These are phyloP conservation scores for Colletotrichum sansevieriae DNA, from an alignment of 2,329 filamentous ascomycete species.

Conservation along the genomic window DNA sequence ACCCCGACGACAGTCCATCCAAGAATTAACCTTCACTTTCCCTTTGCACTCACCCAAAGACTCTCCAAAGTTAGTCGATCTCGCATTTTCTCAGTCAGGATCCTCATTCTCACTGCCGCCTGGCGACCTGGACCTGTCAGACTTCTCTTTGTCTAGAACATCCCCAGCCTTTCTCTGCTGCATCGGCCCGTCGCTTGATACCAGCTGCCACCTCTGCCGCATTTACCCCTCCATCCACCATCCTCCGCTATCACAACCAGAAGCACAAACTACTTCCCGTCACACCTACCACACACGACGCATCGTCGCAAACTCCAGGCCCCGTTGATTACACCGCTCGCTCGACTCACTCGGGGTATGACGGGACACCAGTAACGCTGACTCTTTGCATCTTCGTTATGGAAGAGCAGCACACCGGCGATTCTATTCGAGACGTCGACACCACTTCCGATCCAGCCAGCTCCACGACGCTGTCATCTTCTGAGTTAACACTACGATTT, in stretches of 20 bases:
- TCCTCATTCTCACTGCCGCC: neutral
- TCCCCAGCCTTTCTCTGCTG: slow-evolving; percentile 9
- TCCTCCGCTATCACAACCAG: slow-evolving; percentile 23
- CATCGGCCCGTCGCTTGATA: slow-evolving; percentile 34
- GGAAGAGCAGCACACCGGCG: slow-evolving; percentile 59
- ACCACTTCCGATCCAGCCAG: slow-evolving; percentile 44
- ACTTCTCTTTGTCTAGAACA: slow-evolving; percentile 20
- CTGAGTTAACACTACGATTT: slow-evolving; percentile 67
- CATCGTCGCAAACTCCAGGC: slow-evolving; percentile 10
- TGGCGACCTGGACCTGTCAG: slow-evolving; percentile 20
- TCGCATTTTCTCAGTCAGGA: neutral
- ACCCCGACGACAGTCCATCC: slow-evolving; percentile 8
- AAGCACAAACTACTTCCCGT: neutral
- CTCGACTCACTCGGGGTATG: slow-evolving; percentile 51
- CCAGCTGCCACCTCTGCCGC: slow-evolving; percentile 34
- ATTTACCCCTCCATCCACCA: slow-evolving; percentile 40
- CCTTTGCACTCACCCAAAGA: slow-evolving; percentile 24
- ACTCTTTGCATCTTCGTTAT: slow-evolving; percentile 60
- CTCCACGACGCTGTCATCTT: slow-evolving; percentile 51
- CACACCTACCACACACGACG: slow-evolving; percentile 14
- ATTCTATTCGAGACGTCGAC: slow-evolving; percentile 34
- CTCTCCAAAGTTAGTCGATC: slow-evolving; percentile 32
- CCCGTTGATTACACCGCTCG: slow-evolving; percentile 6
- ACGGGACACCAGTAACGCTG: slow-evolving; percentile 51
- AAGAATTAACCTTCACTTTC: slow-evolving; percentile 25